These are phyloP conservation scores for Candida frijolesensis DNA, from an alignment of 1,139 yeast species.

Conservation along the genomic window DNA sequence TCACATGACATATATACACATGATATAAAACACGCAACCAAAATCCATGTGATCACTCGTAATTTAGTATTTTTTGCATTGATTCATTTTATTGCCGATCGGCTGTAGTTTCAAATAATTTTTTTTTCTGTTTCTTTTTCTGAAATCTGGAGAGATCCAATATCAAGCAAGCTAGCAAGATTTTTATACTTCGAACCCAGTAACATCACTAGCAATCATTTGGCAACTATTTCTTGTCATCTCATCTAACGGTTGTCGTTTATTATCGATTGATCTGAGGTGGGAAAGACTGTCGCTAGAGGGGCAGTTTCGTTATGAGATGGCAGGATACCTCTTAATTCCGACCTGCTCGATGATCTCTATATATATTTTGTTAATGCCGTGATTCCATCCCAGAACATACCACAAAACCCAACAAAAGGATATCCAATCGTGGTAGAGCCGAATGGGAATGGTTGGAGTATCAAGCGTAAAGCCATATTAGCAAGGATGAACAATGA, in stretches of 20 bases:
- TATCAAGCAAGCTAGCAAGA: background rate
- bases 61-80: background rate
- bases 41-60: background rate
- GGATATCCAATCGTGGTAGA: background rate
- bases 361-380: background rate
- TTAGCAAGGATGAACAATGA: background rate
- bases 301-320: background rate
- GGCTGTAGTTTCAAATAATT: background rate
- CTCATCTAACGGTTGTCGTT: background rate
- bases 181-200: background rate
- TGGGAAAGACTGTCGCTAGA: background rate
- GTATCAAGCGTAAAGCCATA: background rate
- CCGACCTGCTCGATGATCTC: no score
- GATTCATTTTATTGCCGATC: background rate
- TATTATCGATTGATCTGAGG: background rate
- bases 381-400: background rate
- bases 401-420: background rate
- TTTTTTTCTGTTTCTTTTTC: background rate
- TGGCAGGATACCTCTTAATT: background rate
- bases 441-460: background rate
- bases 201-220: background rate
- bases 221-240: background rate
- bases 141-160: background rate
- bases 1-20: background rate
- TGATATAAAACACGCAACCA: background rate